Percentiles rank a stretch among this genome's conserved stretches.
Evolutionary conservation across 176 grass and related monocot species (phyloP).

Genomic region (Ensete ventricosum): DNA sequence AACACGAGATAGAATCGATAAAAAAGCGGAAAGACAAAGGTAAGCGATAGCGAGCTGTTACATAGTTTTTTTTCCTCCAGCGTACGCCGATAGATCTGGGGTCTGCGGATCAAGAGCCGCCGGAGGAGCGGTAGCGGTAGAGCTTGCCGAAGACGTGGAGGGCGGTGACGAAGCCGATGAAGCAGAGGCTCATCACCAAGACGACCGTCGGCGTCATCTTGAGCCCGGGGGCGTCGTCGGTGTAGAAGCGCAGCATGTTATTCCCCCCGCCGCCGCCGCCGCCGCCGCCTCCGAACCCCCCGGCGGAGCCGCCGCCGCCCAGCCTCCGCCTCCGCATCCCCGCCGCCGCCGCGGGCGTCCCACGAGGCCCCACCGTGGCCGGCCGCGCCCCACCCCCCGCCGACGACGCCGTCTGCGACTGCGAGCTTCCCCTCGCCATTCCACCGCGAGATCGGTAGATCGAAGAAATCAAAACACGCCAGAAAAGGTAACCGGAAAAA

Average conservation of each 20-base stretch:
- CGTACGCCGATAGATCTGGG: background rate
- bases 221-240: slow-evolving; percentile 23
- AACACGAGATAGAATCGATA: background rate
- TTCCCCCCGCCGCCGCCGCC: slow-evolving; percentile 12
- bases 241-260: slow-evolving; percentile 32
- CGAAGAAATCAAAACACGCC: background rate
- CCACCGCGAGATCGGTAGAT: background rate
- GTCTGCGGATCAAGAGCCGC: slow-evolving; percentile 2
- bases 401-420: slow-evolving; percentile 17
- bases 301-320: slow-evolving; percentile 1
- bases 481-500: background rate
- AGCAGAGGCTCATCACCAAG: slow-evolving; percentile 29
- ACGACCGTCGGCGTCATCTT: slow-evolving; percentile 30
- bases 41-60: background rate
- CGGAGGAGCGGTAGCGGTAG: slow-evolving; percentile 19
- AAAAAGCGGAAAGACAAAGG: background rate
- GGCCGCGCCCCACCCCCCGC: slow-evolving; percentile 8
- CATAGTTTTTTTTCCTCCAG: background rate
- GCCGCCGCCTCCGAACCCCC: slow-evolving; percentile 3
- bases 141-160: slow-evolving; percentile 29
- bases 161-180: slow-evolving; percentile 30
- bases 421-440: slow-evolving; percentile 24
- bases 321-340: slow-evolving; percentile 21
- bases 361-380: slow-evolving; percentile 17
- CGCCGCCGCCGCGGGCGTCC: slow-evolving; percentile 10